These are phyloP conservation scores for Hansenula lynferdii DNA, from an alignment of 1,139 yeast species.

Conservation along the genomic window DNA sequence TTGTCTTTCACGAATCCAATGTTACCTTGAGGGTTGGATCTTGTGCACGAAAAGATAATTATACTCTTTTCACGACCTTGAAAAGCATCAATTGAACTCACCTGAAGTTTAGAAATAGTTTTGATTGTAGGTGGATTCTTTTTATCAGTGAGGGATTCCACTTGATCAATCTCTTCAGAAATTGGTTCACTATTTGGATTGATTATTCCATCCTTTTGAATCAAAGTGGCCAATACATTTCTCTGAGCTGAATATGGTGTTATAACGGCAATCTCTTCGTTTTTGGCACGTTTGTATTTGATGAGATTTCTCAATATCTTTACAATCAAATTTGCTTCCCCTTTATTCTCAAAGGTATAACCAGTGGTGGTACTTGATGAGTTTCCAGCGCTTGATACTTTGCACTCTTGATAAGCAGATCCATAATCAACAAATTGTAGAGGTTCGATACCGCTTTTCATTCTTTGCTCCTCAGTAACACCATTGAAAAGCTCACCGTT, in stretches of 20 bases:
- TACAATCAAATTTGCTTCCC: conserved; percentile 45
- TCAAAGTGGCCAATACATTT: conserved; percentile 47
- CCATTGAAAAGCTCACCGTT: conserved; percentile 54
- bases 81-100: conserved; percentile 65
- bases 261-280: conserved; percentile 55
- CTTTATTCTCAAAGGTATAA: conserved; percentile 46
- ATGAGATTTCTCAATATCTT: conserved; percentile 45
- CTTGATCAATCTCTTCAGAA: conserved; percentile 49
- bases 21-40: conserved; percentile 45
- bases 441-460: conserved; percentile 41
- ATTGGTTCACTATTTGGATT: conserved; percentile 51
- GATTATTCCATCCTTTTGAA: conserved; percentile 46
- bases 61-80: conserved; percentile 63
- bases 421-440: conserved; percentile 51
- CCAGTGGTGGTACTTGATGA: conserved; percentile 36
- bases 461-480: conserved; percentile 45
- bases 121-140: conserved; percentile 50
- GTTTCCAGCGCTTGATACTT: conserved; percentile 40
- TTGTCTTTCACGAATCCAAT: conserved; percentile 57
- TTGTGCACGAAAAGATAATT: conserved; percentile 55
- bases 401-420: conserved; percentile 37
- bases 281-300: conserved; percentile 45
- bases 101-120: conserved; percentile 59
- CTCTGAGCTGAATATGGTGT: conserved; percentile 75
- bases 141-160: conserved; percentile 29